Conservation (phyloP, 2,329 filamentous ascomycete species). For the Exophiala alcalophila region DNA sequence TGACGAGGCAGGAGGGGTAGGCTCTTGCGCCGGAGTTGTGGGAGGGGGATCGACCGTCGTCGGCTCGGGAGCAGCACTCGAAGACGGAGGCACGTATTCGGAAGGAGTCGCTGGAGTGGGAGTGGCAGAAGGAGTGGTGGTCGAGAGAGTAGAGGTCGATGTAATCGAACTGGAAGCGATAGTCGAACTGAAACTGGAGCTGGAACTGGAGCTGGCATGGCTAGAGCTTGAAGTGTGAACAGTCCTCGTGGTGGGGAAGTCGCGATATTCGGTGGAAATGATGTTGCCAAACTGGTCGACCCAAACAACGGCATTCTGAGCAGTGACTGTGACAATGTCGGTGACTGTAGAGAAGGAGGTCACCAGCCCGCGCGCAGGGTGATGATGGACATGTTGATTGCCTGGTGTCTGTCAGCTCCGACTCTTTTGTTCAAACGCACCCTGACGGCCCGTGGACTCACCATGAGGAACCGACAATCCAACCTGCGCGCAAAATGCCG, state of each 20-base stretch:
- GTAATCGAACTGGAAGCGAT: constrained; percentile 13
- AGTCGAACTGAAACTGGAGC: constrained; percentile 5
- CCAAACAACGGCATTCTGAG: constrained; percentile 50
- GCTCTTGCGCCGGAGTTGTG: constrained; percentile 24
- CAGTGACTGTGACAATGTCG: constrained; percentile 23
- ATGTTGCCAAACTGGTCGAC: constrained; percentile 58
- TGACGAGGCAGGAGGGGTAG: constrained; percentile 3
- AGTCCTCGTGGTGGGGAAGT: constrained; percentile 11
- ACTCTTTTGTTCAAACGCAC: no score
- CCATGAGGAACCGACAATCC: constrained; percentile 25
- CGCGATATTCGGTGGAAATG: constrained; percentile 42
- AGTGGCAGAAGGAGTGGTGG: constrained; percentile 4
- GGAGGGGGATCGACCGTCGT: constrained; percentile 1
- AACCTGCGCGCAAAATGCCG: constrained; percentile 18
- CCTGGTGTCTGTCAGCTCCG: constrained; percentile 13
- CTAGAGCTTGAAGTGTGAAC: constrained; percentile 5
- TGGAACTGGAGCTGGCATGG: neutral
- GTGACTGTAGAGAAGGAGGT: constrained; percentile 19
- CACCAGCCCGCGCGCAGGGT: constrained; percentile 9
- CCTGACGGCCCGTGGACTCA: constrained; percentile 13
- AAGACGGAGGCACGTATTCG: constrained; percentile 12
- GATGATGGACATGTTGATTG: constrained; percentile 19
- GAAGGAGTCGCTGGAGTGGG: constrained; percentile 16
- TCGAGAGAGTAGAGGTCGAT: constrained; percentile 16
- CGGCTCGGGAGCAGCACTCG: constrained; percentile 22